Evolutionary conservation across 345 rosid species (phyloP), one percentile per base, ranked within the genome.

Genomic region (Eucalyptus tenuipes): DNA sequence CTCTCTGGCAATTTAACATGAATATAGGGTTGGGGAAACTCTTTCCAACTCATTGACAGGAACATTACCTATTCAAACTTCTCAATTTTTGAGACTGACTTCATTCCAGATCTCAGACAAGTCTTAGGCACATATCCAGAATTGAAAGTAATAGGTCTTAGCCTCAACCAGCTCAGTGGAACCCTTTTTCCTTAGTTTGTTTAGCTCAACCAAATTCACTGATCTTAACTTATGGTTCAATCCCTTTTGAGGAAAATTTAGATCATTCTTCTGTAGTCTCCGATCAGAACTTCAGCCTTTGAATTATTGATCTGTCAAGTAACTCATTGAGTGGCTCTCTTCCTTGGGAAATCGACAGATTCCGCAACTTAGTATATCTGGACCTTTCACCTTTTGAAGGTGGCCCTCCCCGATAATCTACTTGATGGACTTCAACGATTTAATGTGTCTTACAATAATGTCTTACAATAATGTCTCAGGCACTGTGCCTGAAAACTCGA

Each of bases 401-500:
- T 29, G 91, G 91, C 88, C 93, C 96, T 55, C 98, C 98, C 97
- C 29, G 90, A 90, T 79, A 92, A 91, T 90, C 94, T 96, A 90
- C 94, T 97, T 20, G 94, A 91, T 50, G 91, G 91, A 89, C 89
- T 97, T 92, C 93, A 90, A 91, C 93, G 91, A 86, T 90, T 95
- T 90, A 89, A 91, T 89, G 94, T 95, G 84, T 96, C 98, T 71
- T 91, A 88, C 85, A 97, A 97, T 92, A 96, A 95, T 92, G 93
- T 97, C 87, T 95, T 91, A 88, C 85, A 97, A 97, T 92, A 96
- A 95, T 92, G 93, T 97, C 87, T 95, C 99, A 68, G 99, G 99
- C 55, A 89, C 52, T 20, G 89, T 97, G 5, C 99, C 99, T 7
- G 93, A 89, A 85, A 94, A 92, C 90, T 92, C 94, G 49, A 91